Conservation (phyloP, 1,139 yeast genomes). For the Kodamaea ohmeri region DNA sequence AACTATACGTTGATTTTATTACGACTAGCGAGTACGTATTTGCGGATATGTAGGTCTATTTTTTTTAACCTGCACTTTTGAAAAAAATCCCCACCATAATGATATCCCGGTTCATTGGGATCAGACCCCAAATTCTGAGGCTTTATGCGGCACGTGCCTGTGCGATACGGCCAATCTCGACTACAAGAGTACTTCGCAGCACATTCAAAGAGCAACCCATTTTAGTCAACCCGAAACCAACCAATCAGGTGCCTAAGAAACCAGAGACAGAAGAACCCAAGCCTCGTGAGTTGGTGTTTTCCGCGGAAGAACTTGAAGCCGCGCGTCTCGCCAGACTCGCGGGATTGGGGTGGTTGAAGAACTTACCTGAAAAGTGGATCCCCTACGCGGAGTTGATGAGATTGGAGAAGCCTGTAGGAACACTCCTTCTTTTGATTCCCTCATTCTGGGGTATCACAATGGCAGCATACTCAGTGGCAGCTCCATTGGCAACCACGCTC, state of each 20-base stretch:
- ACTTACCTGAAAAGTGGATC: slow-evolving; percentile 67
- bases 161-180: background rate
- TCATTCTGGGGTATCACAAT: slow-evolving; percentile 78
- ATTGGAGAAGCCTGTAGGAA: slow-evolving; percentile 91
- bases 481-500: slow-evolving; percentile 61
- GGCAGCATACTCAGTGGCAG: slow-evolving; percentile 75
- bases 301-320: slow-evolving; percentile 52
- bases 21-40: no score
- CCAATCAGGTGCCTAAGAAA: background rate
- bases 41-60: no score
- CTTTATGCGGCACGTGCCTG: background rate
- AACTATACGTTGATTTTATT: no score
- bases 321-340: slow-evolving; percentile 58
- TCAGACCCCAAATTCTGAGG: background rate
- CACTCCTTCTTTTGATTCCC: slow-evolving; percentile 78
- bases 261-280: background rate
- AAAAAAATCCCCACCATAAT: background rate
- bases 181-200: background rate
- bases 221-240: background rate
- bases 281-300: slow-evolving; percentile 27
- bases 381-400: slow-evolving; percentile 94
- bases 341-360: slow-evolving; percentile 58
- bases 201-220: slow-evolving; percentile 2
- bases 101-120: background rate
- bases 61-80: background rate